Evolutionary conservation across 1,284 basidiomycete genomes (phyloP).

Genomic region (Quambalaria eucalypti): DNA sequence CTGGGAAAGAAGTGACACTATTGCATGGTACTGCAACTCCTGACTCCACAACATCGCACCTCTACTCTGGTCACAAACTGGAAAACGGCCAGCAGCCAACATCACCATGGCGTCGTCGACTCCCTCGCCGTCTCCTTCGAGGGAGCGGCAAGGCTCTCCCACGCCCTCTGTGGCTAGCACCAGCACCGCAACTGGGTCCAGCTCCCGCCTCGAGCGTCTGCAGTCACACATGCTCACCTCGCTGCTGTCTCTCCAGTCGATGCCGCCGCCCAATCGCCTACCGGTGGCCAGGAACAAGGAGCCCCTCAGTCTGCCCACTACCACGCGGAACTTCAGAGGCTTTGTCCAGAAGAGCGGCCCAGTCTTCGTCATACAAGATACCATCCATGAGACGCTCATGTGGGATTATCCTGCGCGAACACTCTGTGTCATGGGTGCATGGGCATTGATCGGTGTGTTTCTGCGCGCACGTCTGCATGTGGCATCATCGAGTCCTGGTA

Average conservation of each 20-base stretch:
- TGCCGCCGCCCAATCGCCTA: constrained; percentile 12
- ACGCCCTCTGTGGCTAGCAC: neutral
- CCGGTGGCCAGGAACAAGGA: constrained; percentile 40
- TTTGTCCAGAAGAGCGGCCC: constrained; percentile 45
- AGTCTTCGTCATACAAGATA: constrained; percentile 44
- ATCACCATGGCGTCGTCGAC: no score
- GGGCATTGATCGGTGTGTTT: constrained; percentile 24
- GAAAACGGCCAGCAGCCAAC: no score
- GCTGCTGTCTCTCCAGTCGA: neutral
- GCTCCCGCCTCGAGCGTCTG: neutral
- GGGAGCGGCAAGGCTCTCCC: neutral
- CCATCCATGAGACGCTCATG: constrained; percentile 38
- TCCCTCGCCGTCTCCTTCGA: no score
- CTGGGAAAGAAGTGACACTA: no score
- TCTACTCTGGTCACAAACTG: no score
- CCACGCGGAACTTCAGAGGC: constrained; percentile 42
- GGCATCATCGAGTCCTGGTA: neutral
- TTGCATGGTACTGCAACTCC: no score
- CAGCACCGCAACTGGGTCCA: neutral
- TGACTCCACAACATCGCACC: no score
- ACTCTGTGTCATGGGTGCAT: constrained; percentile 44
- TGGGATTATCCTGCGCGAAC: constrained; percentile 46
- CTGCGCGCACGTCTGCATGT: neutral
- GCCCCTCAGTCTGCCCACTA: constrained; percentile 36
- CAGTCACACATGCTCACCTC: constrained; percentile 1